These are phyloP conservation scores for Phaeophleospora eucalypticola DNA, from an alignment of 2,329 filamentous ascomycete genomes.

Conservation along the genomic window DNA sequence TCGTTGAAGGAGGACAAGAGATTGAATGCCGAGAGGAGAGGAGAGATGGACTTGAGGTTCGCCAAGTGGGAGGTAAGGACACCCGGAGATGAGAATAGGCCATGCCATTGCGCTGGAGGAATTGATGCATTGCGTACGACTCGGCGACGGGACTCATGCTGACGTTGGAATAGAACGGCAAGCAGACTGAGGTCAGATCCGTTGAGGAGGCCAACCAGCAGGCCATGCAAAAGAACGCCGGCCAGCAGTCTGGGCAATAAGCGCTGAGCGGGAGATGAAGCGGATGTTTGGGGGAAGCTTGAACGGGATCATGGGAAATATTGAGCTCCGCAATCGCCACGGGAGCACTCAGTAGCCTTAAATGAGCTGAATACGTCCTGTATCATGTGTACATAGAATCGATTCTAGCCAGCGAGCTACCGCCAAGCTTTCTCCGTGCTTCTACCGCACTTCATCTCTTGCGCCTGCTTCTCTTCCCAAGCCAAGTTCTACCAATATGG, in stretches of 20 bases:
- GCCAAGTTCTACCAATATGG: background rate
- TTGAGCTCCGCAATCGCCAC: background rate
- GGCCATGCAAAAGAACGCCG: constrained; percentile 41
- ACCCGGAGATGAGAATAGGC: constrained; percentile 68
- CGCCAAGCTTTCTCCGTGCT: constrained; percentile 8
- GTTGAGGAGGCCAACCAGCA: constrained; percentile 56
- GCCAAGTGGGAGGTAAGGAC: constrained; percentile 89
- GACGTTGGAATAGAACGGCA: constrained; percentile 69
- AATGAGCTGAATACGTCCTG: constrained; percentile 7
- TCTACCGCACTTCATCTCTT: background rate
- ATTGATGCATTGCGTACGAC: background rate
- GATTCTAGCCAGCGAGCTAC: constrained; percentile 13
- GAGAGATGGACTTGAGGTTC: constrained; percentile 83
- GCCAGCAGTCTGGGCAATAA: constrained; percentile 33
- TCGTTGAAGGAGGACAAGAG: constrained; percentile 95
- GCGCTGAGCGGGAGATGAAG: constrained; percentile 34
- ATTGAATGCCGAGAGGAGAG: constrained; percentile 80
- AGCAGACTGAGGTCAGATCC: constrained; percentile 81
- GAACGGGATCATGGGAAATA: constrained; percentile 4
- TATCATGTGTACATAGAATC: constrained; percentile 27
- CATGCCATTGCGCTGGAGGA: constrained; percentile 87
- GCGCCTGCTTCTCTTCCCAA: constrained; percentile 1
- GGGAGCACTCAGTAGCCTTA: constrained; percentile 7
- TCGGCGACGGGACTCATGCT: constrained; percentile 4
- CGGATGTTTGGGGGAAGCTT: constrained; percentile 1